Evolutionary conservation across 2,329 filamentous ascomycete genomes (phyloP).

Genomic region (Calycina marina): DNA sequence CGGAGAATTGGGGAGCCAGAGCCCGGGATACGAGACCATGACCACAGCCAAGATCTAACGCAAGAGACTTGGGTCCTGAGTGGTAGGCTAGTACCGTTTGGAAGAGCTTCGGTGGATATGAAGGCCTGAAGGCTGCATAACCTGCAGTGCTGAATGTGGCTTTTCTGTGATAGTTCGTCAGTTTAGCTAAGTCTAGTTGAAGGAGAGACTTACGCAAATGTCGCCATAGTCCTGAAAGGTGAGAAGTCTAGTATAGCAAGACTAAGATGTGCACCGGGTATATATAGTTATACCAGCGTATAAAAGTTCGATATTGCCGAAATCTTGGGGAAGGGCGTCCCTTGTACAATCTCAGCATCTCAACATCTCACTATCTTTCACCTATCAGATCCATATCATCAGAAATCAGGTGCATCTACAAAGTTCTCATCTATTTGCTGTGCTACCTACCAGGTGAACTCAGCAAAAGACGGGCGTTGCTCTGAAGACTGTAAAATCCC

Average conservation of each 20-base stretch:
- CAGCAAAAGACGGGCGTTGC: too few relatives aligned
- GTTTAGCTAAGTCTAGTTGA: slow-evolving; percentile 3
- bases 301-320: too few relatives aligned
- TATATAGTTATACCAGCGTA: too few relatives aligned
- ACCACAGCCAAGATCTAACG: slow-evolving; percentile 48
- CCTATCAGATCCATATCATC: too few relatives aligned
- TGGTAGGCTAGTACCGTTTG: slow-evolving; percentile 39
- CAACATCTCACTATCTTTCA: too few relatives aligned
- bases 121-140: slow-evolving; percentile 45
- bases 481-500: too few relatives aligned
- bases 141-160: slow-evolving; percentile 38
- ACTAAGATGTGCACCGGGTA: not conserved
- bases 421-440: too few relatives aligned
- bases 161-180: slow-evolving; percentile 27
- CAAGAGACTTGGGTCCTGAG: slow-evolving; percentile 23
- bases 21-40: slow-evolving; percentile 42
- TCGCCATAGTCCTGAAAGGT: slow-evolving; percentile 26
- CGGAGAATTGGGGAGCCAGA: slow-evolving; percentile 36
- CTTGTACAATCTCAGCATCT: too few relatives aligned
- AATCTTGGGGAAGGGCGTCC: too few relatives aligned
- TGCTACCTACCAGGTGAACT: too few relatives aligned
- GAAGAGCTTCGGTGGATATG: slow-evolving; percentile 41
- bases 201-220: slow-evolving; percentile 29
- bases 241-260: not conserved
- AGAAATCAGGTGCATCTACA: too few relatives aligned